These are phyloP conservation scores for Annulohypoxylon bovei DNA, from an alignment of 495 filamentous ascomycete species.

Conservation along the genomic window DNA sequence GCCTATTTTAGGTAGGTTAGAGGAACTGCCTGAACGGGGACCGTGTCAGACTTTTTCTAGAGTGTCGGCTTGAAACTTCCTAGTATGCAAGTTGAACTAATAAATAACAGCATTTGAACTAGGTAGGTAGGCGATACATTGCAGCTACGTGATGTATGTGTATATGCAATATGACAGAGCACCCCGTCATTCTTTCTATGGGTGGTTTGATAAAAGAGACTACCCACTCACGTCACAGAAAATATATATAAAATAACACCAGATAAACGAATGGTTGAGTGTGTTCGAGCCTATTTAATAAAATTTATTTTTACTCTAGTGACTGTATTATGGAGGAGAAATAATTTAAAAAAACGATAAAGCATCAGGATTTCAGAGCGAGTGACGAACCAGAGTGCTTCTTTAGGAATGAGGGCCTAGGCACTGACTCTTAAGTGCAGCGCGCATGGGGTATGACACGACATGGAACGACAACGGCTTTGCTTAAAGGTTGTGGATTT, in stretches of 20 bases:
- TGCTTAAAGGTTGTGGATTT: conserved; percentile 19
- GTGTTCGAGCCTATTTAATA: background rate
- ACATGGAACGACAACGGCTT: conserved; percentile 37
- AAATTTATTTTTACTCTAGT: conserved; percentile 32
- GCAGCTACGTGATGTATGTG: conserved; percentile 5
- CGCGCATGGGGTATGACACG: conserved; percentile 37
- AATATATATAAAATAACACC: background rate
- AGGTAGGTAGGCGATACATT: conserved; percentile 27
- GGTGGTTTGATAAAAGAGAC: background rate
- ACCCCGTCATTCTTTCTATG: background rate
- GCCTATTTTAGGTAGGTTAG: conserved; percentile 35
- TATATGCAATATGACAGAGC: conserved; percentile 15
- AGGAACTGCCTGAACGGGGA: conserved; percentile 39
- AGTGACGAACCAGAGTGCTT: conserved; percentile 18
- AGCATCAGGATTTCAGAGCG: conserved; percentile 20
- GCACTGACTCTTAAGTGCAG: conserved; percentile 15
- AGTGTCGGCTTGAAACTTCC: conserved; percentile 26
- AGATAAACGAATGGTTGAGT: conserved; percentile 5
- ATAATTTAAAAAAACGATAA: conserved; percentile 26
- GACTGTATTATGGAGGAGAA: conserved; percentile 4
- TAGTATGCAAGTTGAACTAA: conserved; percentile 3
- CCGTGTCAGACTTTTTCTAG: conserved; percentile 30
- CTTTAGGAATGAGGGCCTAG: conserved; percentile 35
- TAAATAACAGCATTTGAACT: background rate
- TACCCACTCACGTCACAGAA: background rate